phyloP scores from a whole-genome alignment of 306 rosid species.

The Prinsepia uniflora region DNA sequence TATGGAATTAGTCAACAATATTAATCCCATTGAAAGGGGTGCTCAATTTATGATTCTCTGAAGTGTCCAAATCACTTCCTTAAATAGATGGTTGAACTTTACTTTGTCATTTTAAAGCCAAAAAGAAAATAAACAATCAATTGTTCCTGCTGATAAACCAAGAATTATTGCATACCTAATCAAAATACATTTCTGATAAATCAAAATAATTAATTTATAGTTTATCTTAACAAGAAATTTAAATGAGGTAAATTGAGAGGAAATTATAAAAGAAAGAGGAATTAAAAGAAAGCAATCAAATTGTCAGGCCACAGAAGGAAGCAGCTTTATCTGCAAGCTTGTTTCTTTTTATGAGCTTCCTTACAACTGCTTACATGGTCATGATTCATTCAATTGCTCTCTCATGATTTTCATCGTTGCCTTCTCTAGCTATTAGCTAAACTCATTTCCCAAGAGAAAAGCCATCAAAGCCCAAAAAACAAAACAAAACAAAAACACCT shows the following conservation, averaged over 20 bases:
- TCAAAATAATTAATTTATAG: conserved; percentile 3
- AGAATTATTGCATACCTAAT: conserved; percentile 14
- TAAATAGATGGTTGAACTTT: conserved; percentile 5
- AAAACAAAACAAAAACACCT: conserved; percentile 9
- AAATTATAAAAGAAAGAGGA: not conserved
- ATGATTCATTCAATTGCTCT: conserved; percentile 43
- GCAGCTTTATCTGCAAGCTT: conserved; percentile 51
- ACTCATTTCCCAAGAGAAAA: not conserved
- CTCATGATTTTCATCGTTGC: no score
- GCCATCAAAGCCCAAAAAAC: conserved; percentile 9
- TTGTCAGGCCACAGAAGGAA: conserved; percentile 36
- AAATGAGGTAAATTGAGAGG: not conserved
- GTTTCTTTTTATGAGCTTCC: conserved; percentile 51
- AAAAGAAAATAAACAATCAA: not conserved
- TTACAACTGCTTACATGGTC: conserved; percentile 54
- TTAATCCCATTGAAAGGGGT: conserved; percentile 18
- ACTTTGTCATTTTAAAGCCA: not conserved
- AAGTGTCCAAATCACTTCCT: conserved; percentile 23
- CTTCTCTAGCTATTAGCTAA: no score
- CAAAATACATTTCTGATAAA: not conserved
- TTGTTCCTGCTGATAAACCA: not conserved
- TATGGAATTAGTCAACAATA: conserved; percentile 5
- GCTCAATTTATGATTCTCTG: conserved; percentile 18
- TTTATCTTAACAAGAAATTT: no score
- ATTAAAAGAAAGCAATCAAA: conserved; percentile 24